Conservation (phyloP, 208 protist species). For the Giardia muris region DNA sequence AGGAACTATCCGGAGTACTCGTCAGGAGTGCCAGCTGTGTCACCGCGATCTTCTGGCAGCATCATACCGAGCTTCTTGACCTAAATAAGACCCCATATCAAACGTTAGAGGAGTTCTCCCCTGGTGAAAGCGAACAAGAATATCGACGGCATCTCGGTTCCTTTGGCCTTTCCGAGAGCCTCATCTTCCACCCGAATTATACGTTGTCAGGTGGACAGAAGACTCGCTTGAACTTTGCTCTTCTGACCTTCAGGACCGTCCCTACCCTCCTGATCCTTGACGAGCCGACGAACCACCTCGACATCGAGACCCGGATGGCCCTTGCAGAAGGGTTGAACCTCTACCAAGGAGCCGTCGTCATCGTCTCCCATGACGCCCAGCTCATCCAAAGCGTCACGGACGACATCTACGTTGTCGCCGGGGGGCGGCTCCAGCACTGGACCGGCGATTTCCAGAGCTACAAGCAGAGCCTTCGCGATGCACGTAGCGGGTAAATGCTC, state of each 20-base stretch:
- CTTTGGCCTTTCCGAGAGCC: slow-evolving; percentile 61
- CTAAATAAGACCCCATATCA: slow-evolving; percentile 66
- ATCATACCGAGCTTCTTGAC: slow-evolving; percentile 68
- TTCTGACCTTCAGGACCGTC: slow-evolving; percentile 58
- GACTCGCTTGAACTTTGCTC: slow-evolving; percentile 67
- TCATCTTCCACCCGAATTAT: slow-evolving; percentile 52
- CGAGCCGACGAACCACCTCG: slow-evolving; percentile 75
- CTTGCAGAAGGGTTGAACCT: slow-evolving; percentile 20
- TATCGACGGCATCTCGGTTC: slow-evolving; percentile 66
- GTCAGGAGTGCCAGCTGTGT: slow-evolving; percentile 37
- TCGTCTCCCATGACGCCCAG: slow-evolving; percentile 38
- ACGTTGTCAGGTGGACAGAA: slow-evolving; percentile 75
- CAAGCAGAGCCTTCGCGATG: not conserved
- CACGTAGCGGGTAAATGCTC: no score
- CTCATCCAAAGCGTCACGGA: slow-evolving; percentile 30
- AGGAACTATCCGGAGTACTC: slow-evolving; percentile 32
- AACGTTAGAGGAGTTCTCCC: slow-evolving; percentile 61
- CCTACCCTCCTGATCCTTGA: slow-evolving; percentile 77
- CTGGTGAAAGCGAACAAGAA: slow-evolving; percentile 56
- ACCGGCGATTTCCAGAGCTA: slow-evolving; percentile 36
- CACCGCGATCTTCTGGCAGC: slow-evolving; percentile 68
- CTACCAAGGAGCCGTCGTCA: slow-evolving; percentile 37
- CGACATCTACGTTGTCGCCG: slow-evolving; percentile 36
- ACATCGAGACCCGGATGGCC: slow-evolving; percentile 54
- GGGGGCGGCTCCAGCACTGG: not conserved